These are phyloP conservation scores for Sequoiadendron giganteum DNA, from an alignment of 75 land plant species.

Conservation along the genomic window DNA sequence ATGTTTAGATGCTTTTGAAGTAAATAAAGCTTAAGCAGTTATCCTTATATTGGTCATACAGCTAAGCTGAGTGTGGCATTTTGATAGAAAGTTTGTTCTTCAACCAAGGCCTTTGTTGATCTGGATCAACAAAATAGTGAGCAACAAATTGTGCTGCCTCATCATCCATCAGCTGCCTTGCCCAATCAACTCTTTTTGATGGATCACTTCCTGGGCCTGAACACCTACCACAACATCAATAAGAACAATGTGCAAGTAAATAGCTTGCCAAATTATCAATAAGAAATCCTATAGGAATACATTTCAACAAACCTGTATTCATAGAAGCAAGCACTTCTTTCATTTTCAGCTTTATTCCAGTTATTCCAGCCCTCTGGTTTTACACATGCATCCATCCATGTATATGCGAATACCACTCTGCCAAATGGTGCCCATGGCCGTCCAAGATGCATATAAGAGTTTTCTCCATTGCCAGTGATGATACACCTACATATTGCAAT, in stretches of 20 bases:
- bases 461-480: conserved; percentile 82
- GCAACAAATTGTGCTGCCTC: conserved; percentile 61
- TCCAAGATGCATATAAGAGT: conserved; percentile 66
- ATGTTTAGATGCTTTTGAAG: neutral
- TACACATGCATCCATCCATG: conserved; percentile 86
- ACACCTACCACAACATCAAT: conserved; percentile 46
- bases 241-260: neutral
- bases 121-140: conserved; percentile 64
- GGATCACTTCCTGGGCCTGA: conserved; percentile 75
- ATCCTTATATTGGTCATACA: neutral
- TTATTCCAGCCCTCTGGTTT: conserved; percentile 88
- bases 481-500: conserved; percentile 59
- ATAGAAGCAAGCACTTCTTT: conserved; percentile 78
- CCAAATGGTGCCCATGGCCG: conserved; percentile 97
- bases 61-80: conserved; percentile 54
- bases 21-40: neutral
- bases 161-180: conserved; percentile 60
- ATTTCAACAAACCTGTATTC: conserved; percentile 67
- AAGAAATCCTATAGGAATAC: neutral
- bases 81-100: conserved; percentile 38
- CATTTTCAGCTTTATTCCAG: conserved; percentile 86
- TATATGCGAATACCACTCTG: conserved; percentile 88
- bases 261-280: neutral
- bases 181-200: conserved; percentile 64
- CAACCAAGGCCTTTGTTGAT: conserved; percentile 54